These are phyloP conservation scores for Kewa caespitosa DNA, from an alignment of 179 eudicot genomes.

Conservation along the genomic window DNA sequence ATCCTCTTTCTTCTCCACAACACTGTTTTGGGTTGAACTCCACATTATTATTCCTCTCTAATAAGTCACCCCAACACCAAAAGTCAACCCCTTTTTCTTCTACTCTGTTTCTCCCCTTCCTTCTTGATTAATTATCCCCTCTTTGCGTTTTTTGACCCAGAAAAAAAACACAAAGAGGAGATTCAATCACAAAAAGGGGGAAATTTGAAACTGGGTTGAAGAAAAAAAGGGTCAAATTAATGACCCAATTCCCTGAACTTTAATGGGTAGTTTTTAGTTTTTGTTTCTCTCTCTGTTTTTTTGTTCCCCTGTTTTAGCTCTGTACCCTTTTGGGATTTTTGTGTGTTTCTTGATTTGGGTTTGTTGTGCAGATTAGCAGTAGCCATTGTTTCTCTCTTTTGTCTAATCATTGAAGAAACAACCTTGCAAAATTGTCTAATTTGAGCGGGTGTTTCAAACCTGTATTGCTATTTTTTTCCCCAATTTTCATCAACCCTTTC, in stretches of 20 bases:
- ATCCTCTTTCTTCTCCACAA: conserved; percentile 25
- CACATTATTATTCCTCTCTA: background rate
- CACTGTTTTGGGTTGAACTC: background rate
- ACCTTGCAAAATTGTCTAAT: conserved; percentile 23
- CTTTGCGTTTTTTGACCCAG: background rate
- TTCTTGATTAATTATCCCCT: background rate
- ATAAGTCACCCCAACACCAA: no score
- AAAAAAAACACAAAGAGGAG: background rate
- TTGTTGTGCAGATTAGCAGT: background rate
- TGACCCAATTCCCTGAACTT: no score
- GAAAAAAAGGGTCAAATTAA: conserved; percentile 1
- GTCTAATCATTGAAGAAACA: background rate
- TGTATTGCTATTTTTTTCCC: background rate
- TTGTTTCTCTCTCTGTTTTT: no score
- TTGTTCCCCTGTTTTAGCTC: no score
- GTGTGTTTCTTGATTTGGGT: no score
- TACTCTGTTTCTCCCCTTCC: background rate
- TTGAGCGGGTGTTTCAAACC: background rate
- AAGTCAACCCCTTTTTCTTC: background rate
- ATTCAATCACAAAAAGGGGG: no score
- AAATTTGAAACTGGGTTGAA: no score
- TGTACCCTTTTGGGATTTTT: no score
- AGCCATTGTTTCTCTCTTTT: conserved; percentile 19
- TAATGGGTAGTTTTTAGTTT: no score
- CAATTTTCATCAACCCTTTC: background rate